Base-by-base conservation (phyloP, 306 rosid genomes). In the Alnus glutinosa region DNA sequence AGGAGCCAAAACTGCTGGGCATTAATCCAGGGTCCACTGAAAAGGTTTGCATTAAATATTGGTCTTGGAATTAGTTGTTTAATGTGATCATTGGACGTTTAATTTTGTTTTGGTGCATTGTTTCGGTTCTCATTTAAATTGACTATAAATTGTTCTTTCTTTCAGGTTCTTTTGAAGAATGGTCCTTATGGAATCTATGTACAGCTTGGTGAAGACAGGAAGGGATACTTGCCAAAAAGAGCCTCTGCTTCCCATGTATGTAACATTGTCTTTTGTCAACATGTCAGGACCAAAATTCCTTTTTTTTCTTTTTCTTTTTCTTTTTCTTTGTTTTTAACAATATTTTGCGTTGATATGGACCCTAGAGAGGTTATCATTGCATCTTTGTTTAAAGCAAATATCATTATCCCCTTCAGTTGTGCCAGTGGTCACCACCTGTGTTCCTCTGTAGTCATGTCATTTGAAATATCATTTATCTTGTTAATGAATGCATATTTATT, bases 121-220 rank as follows among this genome's bases (percentile, higher is more conserved):
- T 67, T 73, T 54, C 57, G 77, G 73, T 49, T 68, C 79, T 71
- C 80, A 46, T 73, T 74, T 73, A 50, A 30, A 79, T 52, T 81
- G 46, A 68, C 68, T 19, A 23, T 76, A 51, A 36, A 46, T 4
- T 64, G 36, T 76, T 74, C 72, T 63, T 58, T 75, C 69, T 76
- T 54, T 80, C 90, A 95, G 99, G 78, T 96, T 88, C 88, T 93
- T 82, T 82, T 96, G 84, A 96, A 96, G 89, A 77, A 57, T 39
- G 99, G 99, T 75, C 98, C 99, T 52, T 93, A 88, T 70, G 99
- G 99, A 76, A 84, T 73, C 52, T 96, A 96, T 80, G 91, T 96
- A 74, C 99, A 96, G 82, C 98, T 91, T 49, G 98, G 99, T 69
- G 98, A 93, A 84, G 99, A 96, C 83, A 88, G 84, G 86, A 96